phyloP scores from a whole-genome alignment of 2,329 filamentous ascomycete species.

The Neofusicoccum cordaticola region DNA sequence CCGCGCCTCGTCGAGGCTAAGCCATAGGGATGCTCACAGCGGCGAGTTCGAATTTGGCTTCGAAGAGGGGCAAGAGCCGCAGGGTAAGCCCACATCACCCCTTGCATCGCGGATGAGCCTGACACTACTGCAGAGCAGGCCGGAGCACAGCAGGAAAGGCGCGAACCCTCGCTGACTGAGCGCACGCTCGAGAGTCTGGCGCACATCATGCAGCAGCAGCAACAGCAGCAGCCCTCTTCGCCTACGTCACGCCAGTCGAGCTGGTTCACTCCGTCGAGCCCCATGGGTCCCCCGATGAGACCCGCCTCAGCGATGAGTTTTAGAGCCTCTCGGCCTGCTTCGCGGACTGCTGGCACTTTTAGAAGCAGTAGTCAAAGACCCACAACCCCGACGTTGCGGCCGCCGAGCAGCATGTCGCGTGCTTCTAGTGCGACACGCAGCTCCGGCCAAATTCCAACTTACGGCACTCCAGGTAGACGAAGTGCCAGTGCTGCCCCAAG shows the following conservation, averaged over 20 bases:
- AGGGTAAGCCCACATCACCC: slow-evolving; percentile 15
- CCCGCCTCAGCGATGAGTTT: slow-evolving; percentile 55
- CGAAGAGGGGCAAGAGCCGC: slow-evolving; percentile 1
- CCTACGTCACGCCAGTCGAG: slow-evolving; percentile 53
- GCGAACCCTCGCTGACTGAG: slow-evolving; percentile 66
- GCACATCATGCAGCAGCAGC: not conserved
- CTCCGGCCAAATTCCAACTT: slow-evolving; percentile 23
- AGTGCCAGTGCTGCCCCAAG: slow-evolving; percentile 32
- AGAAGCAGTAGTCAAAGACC: slow-evolving; percentile 18
- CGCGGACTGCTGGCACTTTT: slow-evolving; percentile 2
- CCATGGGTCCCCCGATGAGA: slow-evolving; percentile 61
- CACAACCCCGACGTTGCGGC: slow-evolving; percentile 4
- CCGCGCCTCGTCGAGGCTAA: slow-evolving; percentile 34
- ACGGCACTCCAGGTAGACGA: slow-evolving; percentile 36
- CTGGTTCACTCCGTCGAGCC: slow-evolving; percentile 64
- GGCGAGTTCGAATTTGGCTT: slow-evolving; percentile 11
- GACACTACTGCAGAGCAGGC: slow-evolving; percentile 20
- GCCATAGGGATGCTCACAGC: slow-evolving; percentile 30
- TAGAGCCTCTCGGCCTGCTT: slow-evolving; percentile 4
- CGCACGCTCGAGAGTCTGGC: slow-evolving; percentile 83
- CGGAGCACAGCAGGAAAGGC: slow-evolving; percentile 32
- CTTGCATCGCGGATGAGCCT: slow-evolving; percentile 19
- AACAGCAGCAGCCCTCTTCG: slow-evolving; percentile 8
- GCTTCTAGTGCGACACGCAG: slow-evolving; percentile 31
- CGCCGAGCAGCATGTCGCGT: slow-evolving; percentile 18